These are phyloP conservation scores for Serendipita sp. DNA, from an alignment of 1,284 basidiomycete species.

Conservation along the genomic window DNA sequence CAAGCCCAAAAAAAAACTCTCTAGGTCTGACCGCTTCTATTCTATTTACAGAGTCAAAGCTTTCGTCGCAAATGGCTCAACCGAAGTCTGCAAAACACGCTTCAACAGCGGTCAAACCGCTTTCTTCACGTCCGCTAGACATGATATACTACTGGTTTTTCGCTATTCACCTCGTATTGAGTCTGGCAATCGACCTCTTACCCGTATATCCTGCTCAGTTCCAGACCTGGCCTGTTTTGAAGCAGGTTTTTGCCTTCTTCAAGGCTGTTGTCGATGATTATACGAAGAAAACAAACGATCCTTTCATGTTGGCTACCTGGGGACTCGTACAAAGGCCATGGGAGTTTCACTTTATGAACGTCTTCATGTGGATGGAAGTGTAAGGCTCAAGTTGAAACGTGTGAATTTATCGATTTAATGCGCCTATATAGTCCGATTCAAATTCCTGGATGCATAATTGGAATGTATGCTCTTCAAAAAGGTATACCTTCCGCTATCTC, in stretches of 20 bases:
- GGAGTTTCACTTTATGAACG: not conserved
- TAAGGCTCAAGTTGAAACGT: not conserved
- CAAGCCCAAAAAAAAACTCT: too few species aligned
- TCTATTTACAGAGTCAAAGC: too few species aligned
- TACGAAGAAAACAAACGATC: not conserved
- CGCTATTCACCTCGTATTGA: not conserved
- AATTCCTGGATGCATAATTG: conserved; percentile 1
- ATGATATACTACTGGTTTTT: not conserved
- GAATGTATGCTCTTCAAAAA: not conserved
- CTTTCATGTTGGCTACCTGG: conserved; percentile 1
- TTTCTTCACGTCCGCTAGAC: not conserved
- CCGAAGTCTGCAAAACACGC: too few species aligned
- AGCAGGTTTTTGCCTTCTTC: not conserved
- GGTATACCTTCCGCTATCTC: not conserved
- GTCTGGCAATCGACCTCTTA: not conserved
- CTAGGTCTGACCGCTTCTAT: too few species aligned
- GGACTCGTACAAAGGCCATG: not conserved
- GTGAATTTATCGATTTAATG: not conserved
- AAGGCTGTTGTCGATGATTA: not conserved
- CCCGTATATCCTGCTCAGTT: not conserved
- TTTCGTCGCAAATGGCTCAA: too few species aligned
- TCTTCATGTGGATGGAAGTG: conserved; percentile 2
- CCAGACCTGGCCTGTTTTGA: not conserved
- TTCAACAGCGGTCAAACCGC: not conserved
- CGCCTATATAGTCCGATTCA: not conserved